Percentiles rank a stretch among this genome's conserved stretches.
phyloP scores from a whole-genome alignment of 2,329 filamentous ascomycete species.

The Colletotrichum sp. region DNA sequence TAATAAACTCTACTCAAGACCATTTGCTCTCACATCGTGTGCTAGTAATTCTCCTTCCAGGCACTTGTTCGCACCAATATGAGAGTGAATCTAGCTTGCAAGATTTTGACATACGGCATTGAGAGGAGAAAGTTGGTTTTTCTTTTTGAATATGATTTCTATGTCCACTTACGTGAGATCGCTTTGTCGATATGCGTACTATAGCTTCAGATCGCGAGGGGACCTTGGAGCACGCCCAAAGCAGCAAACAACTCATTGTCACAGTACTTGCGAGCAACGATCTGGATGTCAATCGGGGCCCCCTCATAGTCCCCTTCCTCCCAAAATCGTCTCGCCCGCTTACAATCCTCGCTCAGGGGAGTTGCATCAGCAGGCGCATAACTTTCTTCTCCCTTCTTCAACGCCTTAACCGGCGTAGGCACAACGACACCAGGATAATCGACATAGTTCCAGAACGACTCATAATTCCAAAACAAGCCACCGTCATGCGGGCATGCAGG shows the following conservation, averaged over 20 bases:
- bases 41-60: background rate
- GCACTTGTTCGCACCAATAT: background rate
- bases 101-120: background rate
- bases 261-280: constrained; percentile 35
- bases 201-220: background rate
- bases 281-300: constrained; percentile 42
- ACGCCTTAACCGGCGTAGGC: constrained; percentile 34
- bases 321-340: constrained; percentile 35
- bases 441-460: constrained; percentile 39
- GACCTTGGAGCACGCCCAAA: background rate
- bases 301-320: constrained; percentile 33
- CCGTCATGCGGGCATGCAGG: constrained; percentile 41
- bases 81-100: background rate
- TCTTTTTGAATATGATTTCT: background rate
- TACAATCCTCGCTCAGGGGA: constrained; percentile 33
- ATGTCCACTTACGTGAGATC: background rate
- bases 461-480: constrained; percentile 37
- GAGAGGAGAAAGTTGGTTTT: background rate
- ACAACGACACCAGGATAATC: constrained; percentile 39
- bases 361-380: constrained; percentile 21
- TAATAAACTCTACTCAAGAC: background rate
- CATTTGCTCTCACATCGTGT: background rate
- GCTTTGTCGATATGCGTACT: background rate
- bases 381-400: constrained; percentile 26
- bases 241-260: constrained; percentile 38